A percentile compares a stretch with the other conserved stretches of the same genome.
These are phyloP conservation scores for Phytophthora rubi DNA, from an alignment of 352 stramenopile genomes.

Conservation along the genomic window DNA sequence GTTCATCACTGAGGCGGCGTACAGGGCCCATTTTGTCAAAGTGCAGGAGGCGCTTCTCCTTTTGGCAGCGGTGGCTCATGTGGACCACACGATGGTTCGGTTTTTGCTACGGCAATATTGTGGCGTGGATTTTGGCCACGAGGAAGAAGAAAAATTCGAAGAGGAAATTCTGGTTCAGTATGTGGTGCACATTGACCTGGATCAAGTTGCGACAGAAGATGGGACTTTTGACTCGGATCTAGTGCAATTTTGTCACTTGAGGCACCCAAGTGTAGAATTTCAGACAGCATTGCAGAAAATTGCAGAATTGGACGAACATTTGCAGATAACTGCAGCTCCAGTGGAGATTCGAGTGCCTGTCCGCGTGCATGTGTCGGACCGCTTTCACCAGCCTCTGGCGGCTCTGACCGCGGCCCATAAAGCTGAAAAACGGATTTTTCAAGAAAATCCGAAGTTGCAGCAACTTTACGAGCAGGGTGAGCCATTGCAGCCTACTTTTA, in stretches of 20 bases:
- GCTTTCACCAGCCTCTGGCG: neutral
- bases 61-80: neutral
- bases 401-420: neutral
- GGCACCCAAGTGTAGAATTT: neutral
- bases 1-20: neutral
- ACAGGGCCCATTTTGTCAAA: neutral
- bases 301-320: neutral
- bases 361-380: neutral
- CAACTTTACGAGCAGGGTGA: neutral
- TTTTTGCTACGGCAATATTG: neutral
- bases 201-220: neutral
- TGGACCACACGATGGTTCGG: neutral
- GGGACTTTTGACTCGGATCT: neutral
- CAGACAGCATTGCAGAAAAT: neutral
- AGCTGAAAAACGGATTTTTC: neutral
- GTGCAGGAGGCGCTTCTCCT: neutral
- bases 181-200: neutral
- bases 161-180: neutral
- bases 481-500: neutral
- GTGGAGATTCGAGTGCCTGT: neutral
- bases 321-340: neutral
- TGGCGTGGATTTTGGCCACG: neutral
- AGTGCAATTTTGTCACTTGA: neutral
- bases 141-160: conserved; percentile 1
- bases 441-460: too few relatives aligned